Evolutionary conservation across 2,329 filamentous ascomycete genomes (phyloP), one percentile per base, ranked within the genome.

Genomic region (Lithohypha guttulata): DNA sequence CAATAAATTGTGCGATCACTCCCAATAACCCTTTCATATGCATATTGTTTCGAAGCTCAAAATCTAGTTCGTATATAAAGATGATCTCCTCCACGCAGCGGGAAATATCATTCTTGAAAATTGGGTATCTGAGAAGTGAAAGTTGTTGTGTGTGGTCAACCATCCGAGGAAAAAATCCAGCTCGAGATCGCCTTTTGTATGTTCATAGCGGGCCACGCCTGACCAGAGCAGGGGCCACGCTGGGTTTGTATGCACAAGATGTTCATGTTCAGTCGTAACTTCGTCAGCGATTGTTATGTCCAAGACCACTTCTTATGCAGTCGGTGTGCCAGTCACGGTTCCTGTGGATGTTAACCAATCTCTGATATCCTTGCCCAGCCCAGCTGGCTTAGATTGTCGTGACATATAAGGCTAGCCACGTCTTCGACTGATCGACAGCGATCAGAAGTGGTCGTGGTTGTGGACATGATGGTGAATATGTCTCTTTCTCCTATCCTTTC

Each of bases 251-350:
- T 39, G 35, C 25, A 39, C 26, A 39, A 17, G 23, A 7, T 29
- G 10, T 23, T 13, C 23, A 15, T 29, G 11, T 29, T 39, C 21
- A 20, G 15, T 35, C 35, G 35, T 39, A 31, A 39, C 27, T 17
- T 31, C 35, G 35, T 39, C 26, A 28, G 8, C 8, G 18, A 28
- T 39, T 15, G 26, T 30, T 31, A 31, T 39, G 26, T 39, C 35
- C 35, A 39, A 39, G 35, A 39, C 26, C 31, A 21, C 17, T 17
- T 22, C 9, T 22, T 3, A 10, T 13, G 18, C 3, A 4, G 11
- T 13, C 10, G 18, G 25, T 31, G 10, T 22, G 27, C 17, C 14
- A 14, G 7, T 39, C 14, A 22, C 14, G 13, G 18, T 11, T 15
- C 13, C 18, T 23, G 7, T 30, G 19, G 26, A 39, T 31, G 15